Evolutionary conservation across 208 protist species (phyloP).

Genomic region (Leishmania arabica): DNA sequence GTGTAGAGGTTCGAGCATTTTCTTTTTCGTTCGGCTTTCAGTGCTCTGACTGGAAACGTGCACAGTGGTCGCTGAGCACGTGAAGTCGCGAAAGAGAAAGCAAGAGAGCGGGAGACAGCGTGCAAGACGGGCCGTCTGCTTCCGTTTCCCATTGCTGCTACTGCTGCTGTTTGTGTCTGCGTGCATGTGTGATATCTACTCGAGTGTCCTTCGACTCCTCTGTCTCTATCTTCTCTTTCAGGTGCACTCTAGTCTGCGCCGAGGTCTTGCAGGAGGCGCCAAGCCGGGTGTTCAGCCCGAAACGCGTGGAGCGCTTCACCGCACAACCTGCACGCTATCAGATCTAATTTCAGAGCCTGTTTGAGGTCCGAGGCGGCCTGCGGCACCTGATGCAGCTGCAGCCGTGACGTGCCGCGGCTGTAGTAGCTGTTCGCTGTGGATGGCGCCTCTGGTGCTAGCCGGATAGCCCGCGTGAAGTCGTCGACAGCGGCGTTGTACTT

Average conservation of each 20-base stretch:
- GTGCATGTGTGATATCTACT: background rate
- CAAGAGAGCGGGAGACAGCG: background rate
- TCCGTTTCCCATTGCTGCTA: background rate
- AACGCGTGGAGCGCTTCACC: conserved; percentile 22
- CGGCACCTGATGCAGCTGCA: conserved; percentile 29
- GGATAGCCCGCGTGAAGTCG: conserved; percentile 79
- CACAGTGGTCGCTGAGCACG: background rate
- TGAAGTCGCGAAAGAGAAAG: background rate
- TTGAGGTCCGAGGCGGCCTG: conserved; percentile 30
- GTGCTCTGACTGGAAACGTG: background rate
- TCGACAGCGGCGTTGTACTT: conserved; percentile 65
- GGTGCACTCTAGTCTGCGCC: background rate
- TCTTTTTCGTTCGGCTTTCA: background rate
- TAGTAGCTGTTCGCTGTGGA: conserved; percentile 79
- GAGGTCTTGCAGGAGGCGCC: conserved; percentile 17
- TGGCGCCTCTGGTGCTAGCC: conserved; percentile 60
- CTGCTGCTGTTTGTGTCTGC: background rate
- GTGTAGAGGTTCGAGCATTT: background rate
- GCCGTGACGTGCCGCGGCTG: conserved; percentile 70
- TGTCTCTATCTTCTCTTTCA: background rate
- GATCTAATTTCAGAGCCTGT: conserved; percentile 25
- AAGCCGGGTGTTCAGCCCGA: conserved; percentile 21
- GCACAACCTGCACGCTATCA: conserved; percentile 18
- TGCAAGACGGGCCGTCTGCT: background rate
- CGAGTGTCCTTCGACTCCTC: background rate